Evolutionary conservation across 257 asterid genomes (phyloP).

Genomic region (Lavandula angustifolia): DNA sequence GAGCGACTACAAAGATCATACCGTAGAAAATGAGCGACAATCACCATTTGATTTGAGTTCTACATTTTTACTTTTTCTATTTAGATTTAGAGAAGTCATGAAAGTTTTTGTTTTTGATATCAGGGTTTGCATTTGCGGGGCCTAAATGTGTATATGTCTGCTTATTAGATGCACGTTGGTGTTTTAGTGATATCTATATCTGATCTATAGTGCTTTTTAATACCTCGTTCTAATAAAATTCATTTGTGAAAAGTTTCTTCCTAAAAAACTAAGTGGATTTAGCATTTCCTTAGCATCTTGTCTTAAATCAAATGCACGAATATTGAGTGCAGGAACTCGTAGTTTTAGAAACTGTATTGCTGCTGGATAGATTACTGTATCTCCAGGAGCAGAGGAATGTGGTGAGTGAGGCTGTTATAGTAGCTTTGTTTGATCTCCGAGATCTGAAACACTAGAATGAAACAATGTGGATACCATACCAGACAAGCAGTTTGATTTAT

Average conservation of each 20-base stretch:
- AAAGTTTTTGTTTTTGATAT: not conserved
- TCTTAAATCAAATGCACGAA: slow-evolving; percentile 21
- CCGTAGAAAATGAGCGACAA: not conserved
- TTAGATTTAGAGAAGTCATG: not conserved
- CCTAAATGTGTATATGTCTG: not conserved
- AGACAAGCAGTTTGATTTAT: not conserved
- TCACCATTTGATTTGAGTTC: not conserved
- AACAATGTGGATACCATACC: too few species aligned
- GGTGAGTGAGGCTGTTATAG: slow-evolving; percentile 44
- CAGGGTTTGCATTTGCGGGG: not conserved
- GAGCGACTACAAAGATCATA: not conserved
- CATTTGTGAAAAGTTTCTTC: slow-evolving; percentile 6
- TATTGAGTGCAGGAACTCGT: slow-evolving; percentile 61
- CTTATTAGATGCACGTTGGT: not conserved
- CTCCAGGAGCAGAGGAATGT: slow-evolving; percentile 72
- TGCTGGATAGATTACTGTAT: slow-evolving; percentile 80
- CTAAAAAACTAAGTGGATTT: not conserved
- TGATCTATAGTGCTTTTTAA: not conserved
- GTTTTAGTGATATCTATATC: too few species aligned
- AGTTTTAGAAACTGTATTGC: slow-evolving; percentile 72
- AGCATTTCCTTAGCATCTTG: not conserved
- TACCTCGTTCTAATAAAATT: slow-evolving; percentile 16
- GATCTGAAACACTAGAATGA: slow-evolving; percentile 28
- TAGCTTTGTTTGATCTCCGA: slow-evolving; percentile 82
- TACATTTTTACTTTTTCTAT: not conserved